phyloP scores from a whole-genome alignment of 2,329 filamentous ascomycete species.

The Alternaria ventricosa region DNA sequence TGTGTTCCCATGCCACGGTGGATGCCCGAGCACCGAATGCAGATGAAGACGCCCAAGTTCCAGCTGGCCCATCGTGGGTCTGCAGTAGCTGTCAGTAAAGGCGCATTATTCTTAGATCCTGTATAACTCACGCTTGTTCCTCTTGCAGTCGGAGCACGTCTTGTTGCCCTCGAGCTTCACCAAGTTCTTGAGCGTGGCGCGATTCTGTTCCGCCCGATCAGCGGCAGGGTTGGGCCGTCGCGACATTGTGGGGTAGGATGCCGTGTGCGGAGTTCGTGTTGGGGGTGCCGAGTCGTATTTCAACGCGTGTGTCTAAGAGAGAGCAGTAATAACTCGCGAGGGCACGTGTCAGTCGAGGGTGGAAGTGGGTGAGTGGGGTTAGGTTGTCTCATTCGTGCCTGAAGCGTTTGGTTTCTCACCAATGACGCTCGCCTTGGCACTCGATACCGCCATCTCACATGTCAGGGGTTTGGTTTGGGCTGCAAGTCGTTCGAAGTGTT shows the following conservation, averaged over 20 bases:
- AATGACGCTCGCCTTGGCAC: slow-evolving; percentile 20
- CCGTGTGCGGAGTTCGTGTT: slow-evolving; percentile 11
- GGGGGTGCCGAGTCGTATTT: not conserved
- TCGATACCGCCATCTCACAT: slow-evolving; percentile 3
- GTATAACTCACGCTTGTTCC: slow-evolving; percentile 82
- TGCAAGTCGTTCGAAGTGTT: not conserved
- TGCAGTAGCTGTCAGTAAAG: slow-evolving; percentile 51
- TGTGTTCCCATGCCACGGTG: slow-evolving; percentile 99
- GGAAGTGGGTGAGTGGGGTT: slow-evolving; percentile 13
- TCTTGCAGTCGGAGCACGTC: slow-evolving; percentile 97
- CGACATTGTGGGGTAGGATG: slow-evolving; percentile 67
- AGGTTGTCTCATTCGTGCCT: slow-evolving; percentile 19
- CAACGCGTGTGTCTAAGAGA: slow-evolving; percentile 1
- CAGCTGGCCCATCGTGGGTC: slow-evolving; percentile 99
- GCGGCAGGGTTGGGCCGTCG: slow-evolving; percentile 80
- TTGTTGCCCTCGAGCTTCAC: slow-evolving; percentile 96
- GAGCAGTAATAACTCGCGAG: slow-evolving; percentile 1
- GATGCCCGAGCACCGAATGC: slow-evolving; percentile 97
- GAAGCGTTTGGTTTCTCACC: slow-evolving; percentile 21
- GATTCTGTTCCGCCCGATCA: slow-evolving; percentile 91
- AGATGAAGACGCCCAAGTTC: slow-evolving; percentile 97
- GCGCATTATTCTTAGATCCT: slow-evolving; percentile 10
- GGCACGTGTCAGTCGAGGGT: slow-evolving; percentile 13
- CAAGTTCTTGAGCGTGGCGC: slow-evolving; percentile 90
- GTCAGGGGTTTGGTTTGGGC: not conserved